These are phyloP conservation scores for Cyclocybe cylindracea DNA, from an alignment of 768 basidiomycete species.

Conservation along the genomic window DNA sequence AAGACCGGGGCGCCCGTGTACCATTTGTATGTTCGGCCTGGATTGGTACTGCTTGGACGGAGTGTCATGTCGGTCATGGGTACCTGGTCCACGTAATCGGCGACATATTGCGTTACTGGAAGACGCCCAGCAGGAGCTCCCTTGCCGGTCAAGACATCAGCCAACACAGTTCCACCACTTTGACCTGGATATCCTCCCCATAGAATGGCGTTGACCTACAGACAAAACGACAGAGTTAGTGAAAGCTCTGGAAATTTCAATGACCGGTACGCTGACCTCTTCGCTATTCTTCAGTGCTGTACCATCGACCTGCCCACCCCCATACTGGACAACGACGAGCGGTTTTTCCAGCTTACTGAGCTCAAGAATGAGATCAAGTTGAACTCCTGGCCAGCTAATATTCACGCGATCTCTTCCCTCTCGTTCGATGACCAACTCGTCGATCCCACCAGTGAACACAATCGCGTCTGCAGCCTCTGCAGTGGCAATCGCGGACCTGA, in stretches of 20 bases:
- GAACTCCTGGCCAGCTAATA: conserved; percentile 58
- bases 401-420: conserved; percentile 48
- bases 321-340: conserved; percentile 54
- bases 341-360: conserved; percentile 51
- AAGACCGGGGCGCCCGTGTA: conserved; percentile 51
- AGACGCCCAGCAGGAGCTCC: conserved; percentile 57
- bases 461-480: conserved; percentile 50
- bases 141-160: conserved; percentile 53
- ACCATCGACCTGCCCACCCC: conserved; percentile 58
- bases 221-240: background rate
- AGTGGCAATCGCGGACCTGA: conserved; percentile 51
- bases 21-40: conserved; percentile 63
- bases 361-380: conserved; percentile 48
- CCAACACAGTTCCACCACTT: conserved; percentile 53
- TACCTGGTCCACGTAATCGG: conserved; percentile 45
- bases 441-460: conserved; percentile 57
- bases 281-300: conserved; percentile 43
- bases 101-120: conserved; percentile 54
- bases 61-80: conserved; percentile 62
- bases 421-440: conserved; percentile 42
- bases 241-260: background rate
- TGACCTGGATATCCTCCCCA: conserved; percentile 64
- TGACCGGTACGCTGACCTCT: conserved; percentile 29
- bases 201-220: conserved; percentile 50
- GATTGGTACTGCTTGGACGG: conserved; percentile 47